Conservation (phyloP, 2,329 filamentous ascomycete genomes). For the Dactylellina drechsleri region DNA sequence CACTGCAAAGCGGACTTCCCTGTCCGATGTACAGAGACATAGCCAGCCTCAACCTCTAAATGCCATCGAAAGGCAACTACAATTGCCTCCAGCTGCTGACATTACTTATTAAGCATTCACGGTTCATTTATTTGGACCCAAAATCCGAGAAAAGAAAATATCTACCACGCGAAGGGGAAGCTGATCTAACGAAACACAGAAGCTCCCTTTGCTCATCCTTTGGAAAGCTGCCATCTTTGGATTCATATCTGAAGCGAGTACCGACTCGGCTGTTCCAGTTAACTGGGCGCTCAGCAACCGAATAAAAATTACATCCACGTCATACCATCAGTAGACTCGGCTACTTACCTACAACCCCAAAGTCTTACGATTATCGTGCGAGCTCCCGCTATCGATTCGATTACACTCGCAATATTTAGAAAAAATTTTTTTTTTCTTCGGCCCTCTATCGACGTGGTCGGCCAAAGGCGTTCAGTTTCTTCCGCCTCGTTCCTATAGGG, state of each 20-base stretch:
- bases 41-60: constrained; percentile 2
- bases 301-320: constrained; percentile 17
- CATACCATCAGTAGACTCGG: constrained; percentile 32
- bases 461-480: constrained; percentile 3
- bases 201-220: constrained; percentile 13
- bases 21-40: not conserved
- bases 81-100: not conserved
- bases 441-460: constrained; percentile 21
- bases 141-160: constrained; percentile 10
- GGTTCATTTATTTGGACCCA: constrained; percentile 9
- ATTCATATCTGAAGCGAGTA: constrained; percentile 17
- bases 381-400: constrained; percentile 10
- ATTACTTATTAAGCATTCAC: constrained; percentile 28
- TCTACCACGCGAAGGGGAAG: constrained; percentile 31
- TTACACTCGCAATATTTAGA: not conserved
- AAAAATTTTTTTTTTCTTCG: not conserved
- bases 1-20: not conserved
- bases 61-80: not conserved
- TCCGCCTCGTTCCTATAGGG: constrained; percentile 51
- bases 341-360: not conserved
- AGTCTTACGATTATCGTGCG: constrained; percentile 6
- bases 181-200: constrained; percentile 27
- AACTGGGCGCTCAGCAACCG: not conserved
- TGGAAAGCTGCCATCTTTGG: constrained; percentile 10
- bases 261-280: not conserved